phyloP scores from a whole-genome alignment of 2,329 filamentous ascomycete genomes.

The Arthrobotrys entomopaga region DNA sequence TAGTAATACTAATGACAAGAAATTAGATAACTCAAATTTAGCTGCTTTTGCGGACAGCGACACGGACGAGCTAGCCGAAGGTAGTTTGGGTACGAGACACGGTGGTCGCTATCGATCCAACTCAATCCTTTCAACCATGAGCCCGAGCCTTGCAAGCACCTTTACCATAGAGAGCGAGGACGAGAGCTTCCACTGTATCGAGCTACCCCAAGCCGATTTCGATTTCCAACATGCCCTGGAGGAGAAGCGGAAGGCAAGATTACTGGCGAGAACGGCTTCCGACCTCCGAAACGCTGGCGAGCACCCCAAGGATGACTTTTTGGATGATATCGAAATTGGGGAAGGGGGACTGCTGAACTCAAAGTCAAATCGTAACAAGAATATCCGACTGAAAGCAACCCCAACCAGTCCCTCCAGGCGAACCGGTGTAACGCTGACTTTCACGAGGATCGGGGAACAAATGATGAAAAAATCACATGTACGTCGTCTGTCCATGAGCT shows the following conservation, averaged over 20 bases:
- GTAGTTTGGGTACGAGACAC: slow-evolving; percentile 81
- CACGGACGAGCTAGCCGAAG: slow-evolving; percentile 91
- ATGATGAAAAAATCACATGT: slow-evolving; percentile 53
- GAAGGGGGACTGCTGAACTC: slow-evolving; percentile 81
- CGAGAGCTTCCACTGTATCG: slow-evolving; percentile 79
- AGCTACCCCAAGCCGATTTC: slow-evolving; percentile 83
- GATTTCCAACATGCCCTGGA: slow-evolving; percentile 83
- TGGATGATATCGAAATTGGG: slow-evolving; percentile 86
- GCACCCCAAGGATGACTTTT: slow-evolving; percentile 74
- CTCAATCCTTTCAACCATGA: slow-evolving; percentile 75
- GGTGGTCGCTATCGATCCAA: slow-evolving; percentile 79
- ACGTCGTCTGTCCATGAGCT: slow-evolving; percentile 48
- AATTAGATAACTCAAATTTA: slow-evolving; percentile 73
- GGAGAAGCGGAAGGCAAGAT: slow-evolving; percentile 62
- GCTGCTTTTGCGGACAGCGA: slow-evolving; percentile 73
- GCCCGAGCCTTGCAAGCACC: slow-evolving; percentile 90
- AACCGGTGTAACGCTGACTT: slow-evolving; percentile 85
- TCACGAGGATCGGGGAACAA: slow-evolving; percentile 71
- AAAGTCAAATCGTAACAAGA: slow-evolving; percentile 87
- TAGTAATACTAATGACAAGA: slow-evolving; percentile 72
- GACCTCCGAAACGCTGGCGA: slow-evolving; percentile 61
- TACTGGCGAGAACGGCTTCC: slow-evolving; percentile 57
- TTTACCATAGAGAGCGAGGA: slow-evolving; percentile 93
- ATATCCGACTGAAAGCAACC: slow-evolving; percentile 81
- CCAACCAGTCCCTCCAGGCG: slow-evolving; percentile 77